Evolutionary conservation across 2,329 filamentous ascomycete genomes (phyloP).

Genomic region (Raffaelea deltoideospora): DNA sequence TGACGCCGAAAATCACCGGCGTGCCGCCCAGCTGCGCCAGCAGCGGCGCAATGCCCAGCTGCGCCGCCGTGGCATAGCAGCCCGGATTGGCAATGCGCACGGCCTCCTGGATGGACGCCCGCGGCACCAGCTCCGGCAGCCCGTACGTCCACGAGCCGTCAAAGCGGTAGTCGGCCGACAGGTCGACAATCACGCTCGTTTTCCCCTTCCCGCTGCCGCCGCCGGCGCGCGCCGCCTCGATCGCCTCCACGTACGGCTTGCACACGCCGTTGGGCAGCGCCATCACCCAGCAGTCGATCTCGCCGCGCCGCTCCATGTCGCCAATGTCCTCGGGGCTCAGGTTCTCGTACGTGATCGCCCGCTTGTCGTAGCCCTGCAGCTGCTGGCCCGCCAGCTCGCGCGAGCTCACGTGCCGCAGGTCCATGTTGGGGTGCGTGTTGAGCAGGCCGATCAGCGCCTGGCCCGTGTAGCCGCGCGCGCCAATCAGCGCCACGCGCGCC

Average conservation of each 20-base stretch:
- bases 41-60: slow-evolving; percentile 75
- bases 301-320: slow-evolving; percentile 66
- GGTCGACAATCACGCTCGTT: slow-evolving; percentile 71
- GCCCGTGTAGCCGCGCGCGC: slow-evolving; percentile 85
- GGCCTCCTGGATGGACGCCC: slow-evolving; percentile 60
- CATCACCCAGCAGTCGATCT: slow-evolving; percentile 96
- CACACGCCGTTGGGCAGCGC: slow-evolving; percentile 90
- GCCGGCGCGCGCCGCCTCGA: slow-evolving; percentile 54
- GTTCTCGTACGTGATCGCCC: slow-evolving; percentile 84
- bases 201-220: slow-evolving; percentile 34
- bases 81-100: slow-evolving; percentile 84
- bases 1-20: slow-evolving; percentile 79
- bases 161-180: slow-evolving; percentile 95
- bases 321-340: slow-evolving; percentile 74
- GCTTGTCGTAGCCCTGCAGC: slow-evolving; percentile 80
- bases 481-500: slow-evolving; percentile 73
- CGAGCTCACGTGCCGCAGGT: slow-evolving; percentile 81
- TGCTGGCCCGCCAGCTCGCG: slow-evolving; percentile 80
- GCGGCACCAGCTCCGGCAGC: slow-evolving; percentile 69
- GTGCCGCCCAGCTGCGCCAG: slow-evolving; percentile 60
- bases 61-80: slow-evolving; percentile 87
- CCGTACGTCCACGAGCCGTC: slow-evolving; percentile 77
- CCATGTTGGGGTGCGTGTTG: slow-evolving; percentile 78
- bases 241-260: slow-evolving; percentile 82
- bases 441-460: slow-evolving; percentile 79